Conservation (phyloP, 768 basidiomycete genomes). For the Boletus subcaerulescens region DNA sequence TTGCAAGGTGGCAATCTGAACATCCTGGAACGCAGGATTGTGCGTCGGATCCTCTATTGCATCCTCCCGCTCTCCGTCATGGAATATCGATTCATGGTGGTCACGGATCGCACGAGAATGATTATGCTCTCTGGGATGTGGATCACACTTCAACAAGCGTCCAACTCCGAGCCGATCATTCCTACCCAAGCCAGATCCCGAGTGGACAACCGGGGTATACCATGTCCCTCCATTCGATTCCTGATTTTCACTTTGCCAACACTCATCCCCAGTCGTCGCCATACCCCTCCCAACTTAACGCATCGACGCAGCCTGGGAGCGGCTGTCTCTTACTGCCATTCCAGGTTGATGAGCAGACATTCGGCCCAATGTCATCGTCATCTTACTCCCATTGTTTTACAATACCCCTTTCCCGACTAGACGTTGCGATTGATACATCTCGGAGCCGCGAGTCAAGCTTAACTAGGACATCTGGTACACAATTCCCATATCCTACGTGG, state of each 20-base stretch:
- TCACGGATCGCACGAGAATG: background rate
- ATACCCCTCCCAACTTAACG: background rate
- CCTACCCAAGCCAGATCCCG: background rate
- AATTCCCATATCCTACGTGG: background rate
- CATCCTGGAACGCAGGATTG: background rate
- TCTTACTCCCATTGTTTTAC: constrained; percentile 1
- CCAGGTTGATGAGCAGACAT: constrained; percentile 2
- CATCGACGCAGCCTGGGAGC: background rate
- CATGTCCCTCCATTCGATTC: background rate
- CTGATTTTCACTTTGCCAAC: constrained; percentile 7
- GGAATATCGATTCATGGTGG: background rate
- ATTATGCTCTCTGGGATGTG: background rate
- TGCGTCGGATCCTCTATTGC: background rate
- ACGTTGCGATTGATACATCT: background rate
- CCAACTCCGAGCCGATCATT: background rate
- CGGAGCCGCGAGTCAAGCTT: constrained; percentile 1
- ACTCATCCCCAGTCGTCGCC: background rate
- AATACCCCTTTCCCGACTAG: constrained; percentile 1
- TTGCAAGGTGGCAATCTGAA: background rate
- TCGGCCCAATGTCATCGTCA: background rate
- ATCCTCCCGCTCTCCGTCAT: background rate
- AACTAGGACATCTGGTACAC: background rate
- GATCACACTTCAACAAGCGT: background rate
- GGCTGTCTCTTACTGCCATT: background rate
- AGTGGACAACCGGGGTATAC: constrained; percentile 1